Evolutionary conservation across 148 eudicot species (phyloP).

Genomic region (Nyssa sinensis): DNA sequence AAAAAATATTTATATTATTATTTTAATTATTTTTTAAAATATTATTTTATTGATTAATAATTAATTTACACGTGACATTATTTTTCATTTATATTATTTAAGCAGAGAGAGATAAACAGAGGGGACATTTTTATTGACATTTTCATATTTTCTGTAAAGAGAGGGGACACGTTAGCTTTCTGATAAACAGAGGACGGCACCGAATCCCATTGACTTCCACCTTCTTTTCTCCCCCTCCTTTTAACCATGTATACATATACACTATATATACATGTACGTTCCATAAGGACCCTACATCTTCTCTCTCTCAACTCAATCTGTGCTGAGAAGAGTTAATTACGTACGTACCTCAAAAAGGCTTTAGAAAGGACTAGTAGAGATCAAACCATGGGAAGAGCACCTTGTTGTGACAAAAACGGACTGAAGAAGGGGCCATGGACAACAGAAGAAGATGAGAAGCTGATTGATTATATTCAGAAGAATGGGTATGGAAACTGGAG

Average conservation of each 20-base stretch:
- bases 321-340: neutral
- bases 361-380: no score
- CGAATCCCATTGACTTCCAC: slow-evolving; percentile 64
- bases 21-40: no score
- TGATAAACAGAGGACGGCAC: slow-evolving; percentile 81
- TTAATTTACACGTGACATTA: no score
- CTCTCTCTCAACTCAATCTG: neutral
- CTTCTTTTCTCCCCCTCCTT: slow-evolving; percentile 9
- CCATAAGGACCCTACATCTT: slow-evolving; percentile 23
- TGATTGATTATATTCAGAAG: slow-evolving; percentile 68
- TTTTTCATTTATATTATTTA: no score
- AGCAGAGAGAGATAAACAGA: no score
- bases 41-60: no score
- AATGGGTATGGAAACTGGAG: slow-evolving; percentile 94
- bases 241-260: slow-evolving; percentile 25
- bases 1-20: no score
- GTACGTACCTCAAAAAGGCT: no score
- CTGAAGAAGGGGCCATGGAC: slow-evolving; percentile 97
- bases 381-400: slow-evolving; percentile 88
- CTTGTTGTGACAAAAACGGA: slow-evolving; percentile 92
- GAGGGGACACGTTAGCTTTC: slow-evolving; percentile 72
- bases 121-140: neutral
- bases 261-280: slow-evolving; percentile 12
- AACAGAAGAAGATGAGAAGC: slow-evolving; percentile 87
- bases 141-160: slow-evolving; percentile 25